A percentile compares a stretch with the other conserved stretches of the same genome.
These are phyloP conservation scores for Exophiala lecanii-corni DNA, from an alignment of 2,329 filamentous ascomycete species.

Conservation along the genomic window DNA sequence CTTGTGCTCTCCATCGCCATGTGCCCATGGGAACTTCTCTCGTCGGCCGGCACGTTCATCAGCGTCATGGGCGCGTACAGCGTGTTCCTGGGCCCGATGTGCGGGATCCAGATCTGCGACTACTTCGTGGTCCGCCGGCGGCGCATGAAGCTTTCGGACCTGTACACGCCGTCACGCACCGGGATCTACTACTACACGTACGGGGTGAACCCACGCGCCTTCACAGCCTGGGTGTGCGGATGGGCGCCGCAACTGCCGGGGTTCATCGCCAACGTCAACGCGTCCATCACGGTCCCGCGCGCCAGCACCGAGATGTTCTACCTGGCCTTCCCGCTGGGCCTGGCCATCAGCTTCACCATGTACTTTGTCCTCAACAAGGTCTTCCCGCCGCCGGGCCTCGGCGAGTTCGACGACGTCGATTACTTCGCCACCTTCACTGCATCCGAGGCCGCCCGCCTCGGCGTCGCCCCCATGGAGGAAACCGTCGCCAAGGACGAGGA, in stretches of 20 bases:
- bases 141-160: constrained; percentile 38
- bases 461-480: constrained; percentile 15
- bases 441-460: constrained; percentile 18
- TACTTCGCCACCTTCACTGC: constrained; percentile 15
- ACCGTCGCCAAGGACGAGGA: constrained; percentile 5
- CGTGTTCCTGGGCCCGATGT: constrained; percentile 45
- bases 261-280: constrained; percentile 25
- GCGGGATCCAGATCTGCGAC: constrained; percentile 31
- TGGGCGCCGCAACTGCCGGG: constrained; percentile 31
- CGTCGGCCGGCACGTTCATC: constrained; percentile 41
- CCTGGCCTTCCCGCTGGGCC: constrained; percentile 26
- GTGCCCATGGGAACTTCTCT: constrained; percentile 51
- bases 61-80: constrained; percentile 39
- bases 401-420: constrained; percentile 22
- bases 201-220: constrained; percentile 43
- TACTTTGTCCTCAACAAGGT: constrained; percentile 31
- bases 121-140: constrained; percentile 34
- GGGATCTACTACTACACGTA: constrained; percentile 40
- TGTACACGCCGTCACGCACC: constrained; percentile 35
- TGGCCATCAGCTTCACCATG: constrained; percentile 23
- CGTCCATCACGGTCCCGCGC: constrained; percentile 23
- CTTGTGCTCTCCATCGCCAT: constrained; percentile 42
- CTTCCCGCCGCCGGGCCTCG: constrained; percentile 17
- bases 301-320: constrained; percentile 33
- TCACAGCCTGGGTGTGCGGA: constrained; percentile 37